Evolutionary conservation across 192 early-diverging fungal species (phyloP), one percentile per base, ranked within the genome.

Genomic region (Dissophora globulifera): DNA sequence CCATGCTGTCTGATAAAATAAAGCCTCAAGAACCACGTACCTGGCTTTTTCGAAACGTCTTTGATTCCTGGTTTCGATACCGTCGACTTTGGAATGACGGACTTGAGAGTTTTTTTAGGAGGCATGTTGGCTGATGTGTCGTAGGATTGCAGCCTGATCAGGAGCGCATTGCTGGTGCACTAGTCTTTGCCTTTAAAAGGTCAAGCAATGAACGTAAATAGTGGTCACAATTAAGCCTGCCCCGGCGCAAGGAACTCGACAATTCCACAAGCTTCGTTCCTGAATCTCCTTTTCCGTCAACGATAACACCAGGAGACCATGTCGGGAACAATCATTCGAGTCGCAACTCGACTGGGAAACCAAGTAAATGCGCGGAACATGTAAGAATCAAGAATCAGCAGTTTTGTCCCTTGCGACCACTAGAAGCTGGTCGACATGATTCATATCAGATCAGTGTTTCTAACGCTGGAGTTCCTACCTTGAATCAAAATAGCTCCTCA

Each of bases 41-140:
- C 33, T 45, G 50, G 30, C 8, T 63, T 64, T 46, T 74, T 74
- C 9, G 55, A 9, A 15, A 51, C 29, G 26, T 45, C 61, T 40
- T 74, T 74, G n/a, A 35, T 26, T 31, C 46, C 33, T 23, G 66
- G 49, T 42, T 59, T 60, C 19, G 42, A n/a, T 41, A 57, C 27
- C 20, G 42, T 38, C 4, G 53, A 31, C 42, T 74, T 74, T 11
- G 55, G 38, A 38, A 74, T 65, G 27, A 74, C 55, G 22, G 62
- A 64, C 32, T 74, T 63, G 40, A 74, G 55, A 35, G 67, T 61
- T 50, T 74, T 74, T 29, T 74, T 74, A n/a, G 61, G 69, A 26
- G 69, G 69, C 69, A 74, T 74, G 32, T 19, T 43, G 20, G 30
- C n/a, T 35, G 50, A 22, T 19, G 13, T 47, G 47, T 13, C 20